Percentiles rank a stretch among this genome's conserved stretches.
Conservation (phyloP, 108 stramenopile species). For the Skeletonema menzelii region DNA sequence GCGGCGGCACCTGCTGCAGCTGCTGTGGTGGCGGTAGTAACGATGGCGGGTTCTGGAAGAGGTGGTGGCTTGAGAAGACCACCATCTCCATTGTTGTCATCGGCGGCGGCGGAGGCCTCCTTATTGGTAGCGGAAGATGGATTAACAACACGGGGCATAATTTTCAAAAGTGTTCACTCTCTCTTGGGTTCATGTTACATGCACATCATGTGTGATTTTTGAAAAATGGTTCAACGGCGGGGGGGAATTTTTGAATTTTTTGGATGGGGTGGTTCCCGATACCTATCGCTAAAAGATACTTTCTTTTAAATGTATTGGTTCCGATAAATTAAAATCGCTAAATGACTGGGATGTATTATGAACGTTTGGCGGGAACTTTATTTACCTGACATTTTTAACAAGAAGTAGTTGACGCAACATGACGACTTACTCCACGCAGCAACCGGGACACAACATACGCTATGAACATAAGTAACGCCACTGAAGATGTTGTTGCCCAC, state of each 20-base stretch:
- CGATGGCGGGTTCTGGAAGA: not conserved
- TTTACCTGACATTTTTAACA: no score
- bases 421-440: no score
- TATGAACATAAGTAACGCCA: no score
- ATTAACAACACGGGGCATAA: not conserved
- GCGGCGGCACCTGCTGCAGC: not conserved
- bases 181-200: not conserved
- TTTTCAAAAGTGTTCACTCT: not conserved
- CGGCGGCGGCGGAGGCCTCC: not conserved
- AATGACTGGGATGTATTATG: no score
- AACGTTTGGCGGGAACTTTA: no score
- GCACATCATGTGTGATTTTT: not conserved
- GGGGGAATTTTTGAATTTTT: constrained; percentile 1
- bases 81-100: not conserved
- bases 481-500: no score
- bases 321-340: no score
- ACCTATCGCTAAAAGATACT: not conserved
- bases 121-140: not conserved
- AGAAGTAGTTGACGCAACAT: no score
- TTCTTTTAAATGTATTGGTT: not conserved
- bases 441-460: no score
- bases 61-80: not conserved
- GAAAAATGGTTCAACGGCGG: not conserved
- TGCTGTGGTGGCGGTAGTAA: not conserved
- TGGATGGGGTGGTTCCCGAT: not conserved